Evolutionary conservation across 2,329 filamentous ascomycete genomes (phyloP).

Genomic region (Hypoxylon sp.): DNA sequence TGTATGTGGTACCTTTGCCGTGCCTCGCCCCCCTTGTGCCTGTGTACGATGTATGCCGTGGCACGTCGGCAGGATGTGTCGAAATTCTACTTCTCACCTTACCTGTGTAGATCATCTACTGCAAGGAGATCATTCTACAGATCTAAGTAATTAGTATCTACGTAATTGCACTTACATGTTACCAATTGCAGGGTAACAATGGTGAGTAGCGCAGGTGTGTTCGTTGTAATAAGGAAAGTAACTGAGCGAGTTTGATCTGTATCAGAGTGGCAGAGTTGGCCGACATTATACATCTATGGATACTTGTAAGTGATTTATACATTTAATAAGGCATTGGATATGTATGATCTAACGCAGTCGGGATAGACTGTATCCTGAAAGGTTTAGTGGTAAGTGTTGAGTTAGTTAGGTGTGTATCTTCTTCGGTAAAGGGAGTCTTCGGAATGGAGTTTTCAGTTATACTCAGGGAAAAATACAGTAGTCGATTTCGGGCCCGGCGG

Average conservation of each 20-base stretch:
- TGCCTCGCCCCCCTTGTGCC: background rate
- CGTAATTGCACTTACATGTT: constrained; percentile 25
- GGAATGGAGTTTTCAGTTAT: background rate
- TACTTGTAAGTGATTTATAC: background rate
- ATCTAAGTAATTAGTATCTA: constrained; percentile 17
- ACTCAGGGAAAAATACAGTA: background rate
- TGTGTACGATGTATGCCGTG: background rate
- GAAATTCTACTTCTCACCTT: constrained; percentile 7
- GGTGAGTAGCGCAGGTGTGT: constrained; percentile 1
- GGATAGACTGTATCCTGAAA: background rate
- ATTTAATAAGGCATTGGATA: background rate
- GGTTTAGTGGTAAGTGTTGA: background rate
- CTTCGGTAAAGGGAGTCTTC: background rate
- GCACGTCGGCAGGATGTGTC: constrained; percentile 18
- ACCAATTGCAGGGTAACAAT: constrained; percentile 13
- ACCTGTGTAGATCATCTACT: constrained; percentile 21
- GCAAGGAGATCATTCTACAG: constrained; percentile 22
- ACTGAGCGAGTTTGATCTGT: background rate
- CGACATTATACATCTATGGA: background rate
- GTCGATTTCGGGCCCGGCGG: background rate
- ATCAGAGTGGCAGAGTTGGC: background rate
- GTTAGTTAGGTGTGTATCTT: background rate
- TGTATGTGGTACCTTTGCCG: background rate
- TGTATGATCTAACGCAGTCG: constrained; percentile 4
- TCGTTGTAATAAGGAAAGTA: background rate